A percentile compares a stretch with the other conserved stretches of the same genome.
Conservation (phyloP, 495 filamentous ascomycete species). For the Penicillium psychrofluorescens region DNA sequence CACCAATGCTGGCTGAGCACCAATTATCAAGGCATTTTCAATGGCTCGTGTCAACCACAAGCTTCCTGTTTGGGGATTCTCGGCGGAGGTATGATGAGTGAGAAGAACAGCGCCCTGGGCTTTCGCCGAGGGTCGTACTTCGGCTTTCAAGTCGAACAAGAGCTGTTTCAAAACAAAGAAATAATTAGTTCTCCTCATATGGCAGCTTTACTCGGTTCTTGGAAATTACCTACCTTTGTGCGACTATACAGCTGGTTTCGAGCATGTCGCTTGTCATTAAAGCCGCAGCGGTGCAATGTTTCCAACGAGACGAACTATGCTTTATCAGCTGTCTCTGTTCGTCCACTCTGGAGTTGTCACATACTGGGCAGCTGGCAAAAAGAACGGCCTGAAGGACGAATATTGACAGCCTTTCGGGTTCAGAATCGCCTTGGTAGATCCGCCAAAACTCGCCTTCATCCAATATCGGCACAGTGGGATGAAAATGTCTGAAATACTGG, state of each 20-base stretch:
- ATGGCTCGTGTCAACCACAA: conserved; percentile 41
- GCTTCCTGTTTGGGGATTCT: conserved; percentile 35
- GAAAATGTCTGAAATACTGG: conserved; percentile 41
- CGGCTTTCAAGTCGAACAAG: conserved; percentile 22
- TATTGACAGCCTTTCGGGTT: conserved; percentile 27
- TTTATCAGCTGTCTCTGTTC: neutral
- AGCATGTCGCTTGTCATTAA: conserved; percentile 32
- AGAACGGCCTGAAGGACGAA: conserved; percentile 43
- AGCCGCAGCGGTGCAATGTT: conserved; percentile 35
- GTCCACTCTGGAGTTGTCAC: conserved; percentile 4
- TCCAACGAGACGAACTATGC: conserved; percentile 32
- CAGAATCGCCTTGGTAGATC: conserved; percentile 15
- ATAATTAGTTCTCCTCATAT: neutral
- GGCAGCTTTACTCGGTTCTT: too few relatives aligned
- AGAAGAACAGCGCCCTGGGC: conserved; percentile 40
- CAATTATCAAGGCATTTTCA: conserved; percentile 38
- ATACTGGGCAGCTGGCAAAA: conserved; percentile 39
- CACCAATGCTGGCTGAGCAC: conserved; percentile 19
- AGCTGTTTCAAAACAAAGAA: conserved; percentile 7
- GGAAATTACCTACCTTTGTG: conserved; percentile 23
- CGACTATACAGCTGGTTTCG: conserved; percentile 35
- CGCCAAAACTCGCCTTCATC: conserved; percentile 45
- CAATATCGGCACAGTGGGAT: conserved; percentile 38
- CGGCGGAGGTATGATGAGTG: conserved; percentile 27
- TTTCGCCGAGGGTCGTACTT: conserved; percentile 21